Evolutionary conservation across 495 filamentous ascomycete genomes (phyloP).

Genomic region (Evernia prunastri): DNA sequence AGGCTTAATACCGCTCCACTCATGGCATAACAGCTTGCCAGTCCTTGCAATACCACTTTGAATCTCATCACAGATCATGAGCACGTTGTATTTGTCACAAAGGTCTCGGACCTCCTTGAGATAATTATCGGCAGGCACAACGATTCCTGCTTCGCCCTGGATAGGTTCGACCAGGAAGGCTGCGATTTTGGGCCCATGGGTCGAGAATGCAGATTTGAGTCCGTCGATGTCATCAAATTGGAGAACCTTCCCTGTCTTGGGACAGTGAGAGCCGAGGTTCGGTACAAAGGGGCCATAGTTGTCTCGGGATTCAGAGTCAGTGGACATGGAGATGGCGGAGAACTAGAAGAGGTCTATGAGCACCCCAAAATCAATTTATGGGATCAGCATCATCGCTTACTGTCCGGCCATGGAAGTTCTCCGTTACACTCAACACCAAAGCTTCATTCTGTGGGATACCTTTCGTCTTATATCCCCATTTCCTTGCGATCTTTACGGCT

Average conservation of each 20-base stretch:
- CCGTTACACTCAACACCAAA: conserved; percentile 71
- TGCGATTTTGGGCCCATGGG: conserved; percentile 76
- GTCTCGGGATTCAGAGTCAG: conserved; percentile 88
- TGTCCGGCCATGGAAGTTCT: conserved; percentile 96
- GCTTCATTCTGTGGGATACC: conserved; percentile 80
- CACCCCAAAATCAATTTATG: background rate
- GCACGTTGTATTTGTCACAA: conserved; percentile 88
- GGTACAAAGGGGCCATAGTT: conserved; percentile 97
- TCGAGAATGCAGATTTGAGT: conserved; percentile 69
- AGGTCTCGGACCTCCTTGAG: conserved; percentile 71
- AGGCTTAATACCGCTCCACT: conserved; percentile 92
- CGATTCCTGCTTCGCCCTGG: conserved; percentile 95
- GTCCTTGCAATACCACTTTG: conserved; percentile 96
- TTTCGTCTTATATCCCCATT: conserved; percentile 99
- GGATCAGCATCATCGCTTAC: conserved; percentile 36
- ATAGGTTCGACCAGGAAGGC: conserved; percentile 97
- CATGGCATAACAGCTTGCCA: conserved; percentile 83
- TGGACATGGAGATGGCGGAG: conserved; percentile 88
- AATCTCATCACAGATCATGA: conserved; percentile 97
- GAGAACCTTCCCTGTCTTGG: conserved; percentile 70
- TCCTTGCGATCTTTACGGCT: conserved; percentile 91
- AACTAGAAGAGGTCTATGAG: conserved; percentile 53
- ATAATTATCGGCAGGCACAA: conserved; percentile 90
- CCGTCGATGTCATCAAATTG: conserved; percentile 80
- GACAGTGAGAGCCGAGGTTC: conserved; percentile 70